Conservation (phyloP, 2,329 filamentous ascomycete species). For the Cercospora berteroae region DNA sequence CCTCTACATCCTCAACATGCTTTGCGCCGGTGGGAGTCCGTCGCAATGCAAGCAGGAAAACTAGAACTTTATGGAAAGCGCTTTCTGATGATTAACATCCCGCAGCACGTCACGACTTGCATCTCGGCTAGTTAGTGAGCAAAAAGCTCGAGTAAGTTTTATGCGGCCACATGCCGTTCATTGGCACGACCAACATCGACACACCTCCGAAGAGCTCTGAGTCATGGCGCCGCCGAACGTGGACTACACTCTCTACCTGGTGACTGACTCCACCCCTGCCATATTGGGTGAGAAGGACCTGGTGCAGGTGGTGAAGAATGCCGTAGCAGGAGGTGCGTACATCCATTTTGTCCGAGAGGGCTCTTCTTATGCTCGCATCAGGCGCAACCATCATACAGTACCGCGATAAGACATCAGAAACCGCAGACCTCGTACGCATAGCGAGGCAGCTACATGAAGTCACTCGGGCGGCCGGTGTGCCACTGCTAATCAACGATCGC, state of each 20-base stretch:
- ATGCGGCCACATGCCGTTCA: neutral
- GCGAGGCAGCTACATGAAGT: conserved; percentile 69
- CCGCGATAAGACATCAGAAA: conserved; percentile 81
- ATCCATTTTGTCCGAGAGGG: neutral
- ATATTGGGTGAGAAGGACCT: conserved; percentile 74
- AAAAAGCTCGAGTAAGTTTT: neutral
- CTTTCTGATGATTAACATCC: neutral
- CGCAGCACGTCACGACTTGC: conserved; percentile 1
- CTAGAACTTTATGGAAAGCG: neutral
- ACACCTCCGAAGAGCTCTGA: neutral
- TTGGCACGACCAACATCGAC: neutral
- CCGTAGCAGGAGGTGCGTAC: conserved; percentile 65
- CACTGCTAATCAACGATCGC: conserved; percentile 88
- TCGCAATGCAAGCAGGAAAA: neutral
- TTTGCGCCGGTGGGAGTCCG: neutral
- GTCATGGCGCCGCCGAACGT: conserved; percentile 40
- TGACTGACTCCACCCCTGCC: conserved; percentile 86
- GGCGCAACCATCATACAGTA: conserved; percentile 83
- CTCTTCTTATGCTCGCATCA: conserved; percentile 32
- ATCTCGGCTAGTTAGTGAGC: neutral
- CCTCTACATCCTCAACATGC: neutral
- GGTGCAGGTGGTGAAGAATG: conserved; percentile 68
- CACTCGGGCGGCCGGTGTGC: conserved; percentile 66
- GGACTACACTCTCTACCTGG: conserved; percentile 83
- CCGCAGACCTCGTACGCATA: conserved; percentile 65